Conservation (phyloP, 768 basidiomycete species). For the Russula sp. region DNA sequence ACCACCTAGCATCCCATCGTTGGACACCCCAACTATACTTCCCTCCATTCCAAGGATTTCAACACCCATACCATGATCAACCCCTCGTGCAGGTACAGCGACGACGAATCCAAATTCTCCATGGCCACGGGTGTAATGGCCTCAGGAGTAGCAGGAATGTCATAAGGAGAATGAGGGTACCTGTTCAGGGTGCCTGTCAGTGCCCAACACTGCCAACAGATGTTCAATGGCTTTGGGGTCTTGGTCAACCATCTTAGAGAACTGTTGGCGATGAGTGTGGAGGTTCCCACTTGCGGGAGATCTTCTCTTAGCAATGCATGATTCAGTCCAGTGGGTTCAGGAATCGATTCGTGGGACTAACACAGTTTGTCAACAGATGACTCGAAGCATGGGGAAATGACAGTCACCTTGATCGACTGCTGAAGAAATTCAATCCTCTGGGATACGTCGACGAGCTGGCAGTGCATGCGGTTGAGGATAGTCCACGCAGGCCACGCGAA, state of each 20-base stretch:
- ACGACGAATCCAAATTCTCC: too few relatives aligned
- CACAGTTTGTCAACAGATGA: neutral
- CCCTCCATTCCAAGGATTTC: neutral
- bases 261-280: neutral
- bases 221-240: neutral
- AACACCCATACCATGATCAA: neutral
- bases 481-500: neutral
- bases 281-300: too few relatives aligned
- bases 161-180: neutral
- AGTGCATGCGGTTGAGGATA: neutral
- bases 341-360: neutral
- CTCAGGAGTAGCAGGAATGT: neutral
- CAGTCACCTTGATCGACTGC: neutral
- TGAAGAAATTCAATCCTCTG: constrained; percentile 2
- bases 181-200: neutral
- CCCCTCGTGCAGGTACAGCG: too few relatives aligned
- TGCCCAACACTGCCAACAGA: neutral
- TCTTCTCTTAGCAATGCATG: too few relatives aligned
- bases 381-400: neutral
- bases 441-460: neutral
- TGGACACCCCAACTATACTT: neutral
- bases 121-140: neutral
- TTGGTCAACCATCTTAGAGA: neutral
- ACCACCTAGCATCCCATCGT: too few relatives aligned
- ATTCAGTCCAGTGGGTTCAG: neutral